These are phyloP conservation scores for Tricholoma furcatifolium DNA, from an alignment of 768 basidiomycete genomes.

Conservation along the genomic window DNA sequence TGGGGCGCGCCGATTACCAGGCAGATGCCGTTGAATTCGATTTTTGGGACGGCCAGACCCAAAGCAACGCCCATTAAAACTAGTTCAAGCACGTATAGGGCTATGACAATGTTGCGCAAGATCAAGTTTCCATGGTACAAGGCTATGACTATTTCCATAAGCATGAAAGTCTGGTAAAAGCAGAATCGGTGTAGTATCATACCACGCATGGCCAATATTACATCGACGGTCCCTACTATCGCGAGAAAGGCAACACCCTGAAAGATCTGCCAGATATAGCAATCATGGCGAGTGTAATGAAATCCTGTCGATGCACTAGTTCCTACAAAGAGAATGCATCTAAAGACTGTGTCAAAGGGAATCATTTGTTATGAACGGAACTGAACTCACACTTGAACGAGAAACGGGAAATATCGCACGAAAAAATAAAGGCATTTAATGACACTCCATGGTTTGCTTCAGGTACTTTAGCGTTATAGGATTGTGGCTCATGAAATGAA, in stretches of 20 bases:
- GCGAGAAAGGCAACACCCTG: constrained; percentile 32
- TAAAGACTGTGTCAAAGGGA: constrained; percentile 5
- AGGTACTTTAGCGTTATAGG: constrained; percentile 4
- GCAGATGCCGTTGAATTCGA: constrained; percentile 34
- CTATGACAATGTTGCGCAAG: constrained; percentile 25
- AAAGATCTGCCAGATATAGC: constrained; percentile 45
- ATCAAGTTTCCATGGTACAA: constrained; percentile 35
- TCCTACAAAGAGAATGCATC: constrained; percentile 34
- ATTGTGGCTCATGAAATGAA: neutral
- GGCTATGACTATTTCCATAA: constrained; percentile 30
- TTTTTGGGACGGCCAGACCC: constrained; percentile 26
- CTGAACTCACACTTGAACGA: constrained; percentile 32
- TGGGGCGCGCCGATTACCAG: constrained; percentile 25
- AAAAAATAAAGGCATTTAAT: constrained; percentile 37
- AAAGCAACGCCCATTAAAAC: constrained; percentile 29
- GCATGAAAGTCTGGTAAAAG: neutral
- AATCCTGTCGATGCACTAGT: constrained; percentile 34
- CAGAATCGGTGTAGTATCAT: neutral
- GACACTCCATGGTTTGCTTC: constrained; percentile 29
- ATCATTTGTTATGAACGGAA: neutral
- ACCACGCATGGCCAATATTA: constrained; percentile 41
- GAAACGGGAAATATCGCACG: constrained; percentile 35
- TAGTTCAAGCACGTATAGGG: constrained; percentile 29
- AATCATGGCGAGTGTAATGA: constrained; percentile 36
- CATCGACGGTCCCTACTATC: constrained; percentile 33